Evolutionary conservation across 305 asterid genomes (phyloP).

Genomic region (Ruellia speciosa): DNA sequence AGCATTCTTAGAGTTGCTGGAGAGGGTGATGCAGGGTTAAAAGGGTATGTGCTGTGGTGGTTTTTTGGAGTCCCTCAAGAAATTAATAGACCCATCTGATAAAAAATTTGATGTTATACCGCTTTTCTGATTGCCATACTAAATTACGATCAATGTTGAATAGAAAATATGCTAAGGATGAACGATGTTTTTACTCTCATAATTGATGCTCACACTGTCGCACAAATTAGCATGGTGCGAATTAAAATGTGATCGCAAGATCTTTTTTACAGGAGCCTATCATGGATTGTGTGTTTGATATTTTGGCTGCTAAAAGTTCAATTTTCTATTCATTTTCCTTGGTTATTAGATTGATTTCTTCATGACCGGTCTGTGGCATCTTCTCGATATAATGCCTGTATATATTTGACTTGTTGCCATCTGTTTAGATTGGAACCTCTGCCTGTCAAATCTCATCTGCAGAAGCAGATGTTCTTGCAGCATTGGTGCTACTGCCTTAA

Average conservation of each 20-base stretch:
- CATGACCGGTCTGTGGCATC: slow-evolving; percentile 6
- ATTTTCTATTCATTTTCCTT: slow-evolving; percentile 10
- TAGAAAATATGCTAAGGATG: neutral
- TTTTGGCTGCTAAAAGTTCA: slow-evolving; percentile 5
- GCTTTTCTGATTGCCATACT: slow-evolving; percentile 14
- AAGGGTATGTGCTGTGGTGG: slow-evolving; percentile 54
- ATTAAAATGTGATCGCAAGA: too few relatives aligned
- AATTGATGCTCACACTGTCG: neutral
- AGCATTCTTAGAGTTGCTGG: slow-evolving; percentile 96
- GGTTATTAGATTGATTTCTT: neutral
- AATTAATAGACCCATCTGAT: slow-evolving; percentile 16
- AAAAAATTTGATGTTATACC: slow-evolving; percentile 2
- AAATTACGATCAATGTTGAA: slow-evolving; percentile 7
- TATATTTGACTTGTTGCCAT: too few relatives aligned
- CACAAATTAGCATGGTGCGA: neutral
- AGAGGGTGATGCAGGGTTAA: slow-evolving; percentile 99
- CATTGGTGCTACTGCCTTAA: too few relatives aligned
- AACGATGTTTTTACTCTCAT: neutral
- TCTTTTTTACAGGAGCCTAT: neutral
- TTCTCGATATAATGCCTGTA: neutral
- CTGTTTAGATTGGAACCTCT: too few relatives aligned
- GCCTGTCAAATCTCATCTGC: too few relatives aligned
- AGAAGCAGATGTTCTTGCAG: too few relatives aligned
- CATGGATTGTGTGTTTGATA: slow-evolving; percentile 8
- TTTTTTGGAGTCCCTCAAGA: slow-evolving; percentile 19